Base-by-base conservation (phyloP, 2,329 filamentous ascomycete species). In the Cordyceps cateniannulata region DNA sequence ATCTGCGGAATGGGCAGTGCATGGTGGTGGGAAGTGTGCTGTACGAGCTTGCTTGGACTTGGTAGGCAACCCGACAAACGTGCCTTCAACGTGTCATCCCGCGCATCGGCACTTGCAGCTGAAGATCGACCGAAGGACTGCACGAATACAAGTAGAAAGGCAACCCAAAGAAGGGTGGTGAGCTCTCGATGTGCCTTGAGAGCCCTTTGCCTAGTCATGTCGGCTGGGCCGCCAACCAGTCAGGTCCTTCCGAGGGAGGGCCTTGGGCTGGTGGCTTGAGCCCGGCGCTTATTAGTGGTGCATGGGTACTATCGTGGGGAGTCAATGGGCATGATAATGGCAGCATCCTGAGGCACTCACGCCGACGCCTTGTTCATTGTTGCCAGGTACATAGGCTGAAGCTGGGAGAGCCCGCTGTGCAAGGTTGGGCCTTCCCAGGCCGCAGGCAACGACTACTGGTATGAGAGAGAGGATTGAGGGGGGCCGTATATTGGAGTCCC, bases 41-140 rank as follows among this genome's bases (percentile, higher is more conserved):
- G 54, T 51, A 38, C 35, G 32, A 14, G 32, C 32, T 14, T 29
- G 14, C 35, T 27, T 8, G 29, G 29, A 47, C 10, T 5, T 5
- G 24, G 24, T 32, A 58, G 29, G 47, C 48, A 16, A 38, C 57
- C n/a, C 29, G 38, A 52, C 8, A 59, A 59, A 53, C 49, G 57
- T 59, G 57, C 49, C 38, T n/a, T 38, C 40, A 47, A 59, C 49
- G 48, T 59, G 57, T 38, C 56, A 59, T 24, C 18, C 47, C 22
- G 35, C 35, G 20, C 57, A 53, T 59, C 58, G 58, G 50, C 58
- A 60, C 50, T 60, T 60, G 58, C 58, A 54, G 50, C 27, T 20
- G 29, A 20, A 32, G 50, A 60, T 60, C 58, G 42, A 29, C 50
- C 50, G 25, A 48, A 60, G 49, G 40, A 38, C 18, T 40, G 24